Evolutionary conservation across 306 rosid genomes (phyloP), one percentile per base, ranked within the genome.

Genomic region (Gleditsia sinensis): DNA sequence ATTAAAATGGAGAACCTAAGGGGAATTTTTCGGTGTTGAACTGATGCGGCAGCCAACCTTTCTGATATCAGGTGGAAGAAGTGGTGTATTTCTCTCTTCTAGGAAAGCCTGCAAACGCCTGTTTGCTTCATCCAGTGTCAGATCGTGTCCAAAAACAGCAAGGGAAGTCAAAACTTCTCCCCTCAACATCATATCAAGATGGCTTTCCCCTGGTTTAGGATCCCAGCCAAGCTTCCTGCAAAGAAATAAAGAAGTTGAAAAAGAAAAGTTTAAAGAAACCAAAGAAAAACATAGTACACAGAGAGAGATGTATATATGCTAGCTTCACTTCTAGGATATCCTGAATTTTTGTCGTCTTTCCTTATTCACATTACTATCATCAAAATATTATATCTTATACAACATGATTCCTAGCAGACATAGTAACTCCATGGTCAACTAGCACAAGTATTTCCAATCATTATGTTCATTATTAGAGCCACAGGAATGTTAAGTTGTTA

Each of bases 221-320:
- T 94, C 94, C 98, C 98, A 94, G 70, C 98, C 97, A 76, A 94
- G 97, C 86, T 73, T 89, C 89, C 98, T 94, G 82, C 56, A 81
- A 63, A 61, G n/a, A 21, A 28, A 24, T 42, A 49, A 24, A 28
- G 62, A 50, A 57, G 45, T 69, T 23, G 59, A 23, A 70, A 51
- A 61, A 45, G 19, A 65, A 36, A 46, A 67, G 79, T 84, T 86
- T 80, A 82, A 43, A 85, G 53, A 60, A 86, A 71, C 67, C 78
- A 36, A 36, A 84, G 80, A 84, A 68, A 70, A 71, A 21, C 81
- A 81, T 42, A 30, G 80, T 49, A 82, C 17, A 21, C 11, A 16
- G 17, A 54, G 7, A 66, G 3, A 60, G n/a, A 34, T 17, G 32
- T 11, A 21, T 1, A 61, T 36, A 39, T 40, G 73, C 80, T 80